Conservation (phyloP, 2,329 filamentous ascomycete genomes). For the Penicillium sumatraense region DNA sequence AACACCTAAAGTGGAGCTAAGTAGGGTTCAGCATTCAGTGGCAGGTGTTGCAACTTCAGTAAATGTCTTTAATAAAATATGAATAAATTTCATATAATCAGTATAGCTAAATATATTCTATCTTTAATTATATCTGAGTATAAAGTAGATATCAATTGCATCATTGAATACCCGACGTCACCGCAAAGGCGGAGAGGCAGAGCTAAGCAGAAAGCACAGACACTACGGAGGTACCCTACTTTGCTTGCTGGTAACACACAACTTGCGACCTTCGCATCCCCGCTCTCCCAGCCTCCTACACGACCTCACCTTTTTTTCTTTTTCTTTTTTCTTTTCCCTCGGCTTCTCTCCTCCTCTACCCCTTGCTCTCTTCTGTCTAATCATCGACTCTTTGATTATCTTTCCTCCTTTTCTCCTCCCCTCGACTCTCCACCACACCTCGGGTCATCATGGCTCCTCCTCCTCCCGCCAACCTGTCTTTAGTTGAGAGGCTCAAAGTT, state of each 20-base stretch:
- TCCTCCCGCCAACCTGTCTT: constrained; percentile 69
- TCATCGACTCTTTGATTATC: constrained; percentile 5
- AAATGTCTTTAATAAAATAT: not conserved
- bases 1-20: not conserved
- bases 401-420: constrained; percentile 10
- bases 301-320: constrained; percentile 12
- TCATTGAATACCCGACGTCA: constrained; percentile 28
- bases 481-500: constrained; percentile 73
- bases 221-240: too few species aligned
- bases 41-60: not conserved
- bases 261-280: constrained; percentile 22
- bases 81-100: not conserved
- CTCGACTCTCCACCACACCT: constrained; percentile 14
- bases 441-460: constrained; percentile 79
- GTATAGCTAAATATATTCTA: not conserved
- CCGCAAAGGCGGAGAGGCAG: constrained; percentile 23
- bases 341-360: not conserved
- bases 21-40: not conserved
- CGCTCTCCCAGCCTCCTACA: constrained; percentile 24
- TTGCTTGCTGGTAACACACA: constrained; percentile 26
- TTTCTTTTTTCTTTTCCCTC: constrained; percentile 1
- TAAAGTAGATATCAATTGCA: constrained; percentile 11
- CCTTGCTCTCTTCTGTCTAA: not conserved
- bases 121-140: not conserved
- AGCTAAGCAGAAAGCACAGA: constrained; percentile 20